Percentiles rank a stretch among this genome's conserved stretches.
These are phyloP conservation scores for Fusarium sterilihyphosum DNA, from an alignment of 2,329 filamentous ascomycete genomes.

Conservation along the genomic window DNA sequence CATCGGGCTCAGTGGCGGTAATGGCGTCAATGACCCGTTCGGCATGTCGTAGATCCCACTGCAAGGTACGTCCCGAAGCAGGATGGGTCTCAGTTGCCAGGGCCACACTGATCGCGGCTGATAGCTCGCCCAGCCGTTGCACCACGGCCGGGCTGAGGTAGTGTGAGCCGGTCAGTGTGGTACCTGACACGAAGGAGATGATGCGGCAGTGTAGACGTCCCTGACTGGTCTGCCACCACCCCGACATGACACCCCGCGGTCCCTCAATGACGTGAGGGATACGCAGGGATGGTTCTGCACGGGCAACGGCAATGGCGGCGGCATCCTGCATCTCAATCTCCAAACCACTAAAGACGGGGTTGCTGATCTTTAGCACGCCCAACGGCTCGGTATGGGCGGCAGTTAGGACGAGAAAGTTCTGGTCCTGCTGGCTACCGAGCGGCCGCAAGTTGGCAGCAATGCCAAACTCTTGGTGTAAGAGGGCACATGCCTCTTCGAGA, in stretches of 20 bases:
- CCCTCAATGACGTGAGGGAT: background rate
- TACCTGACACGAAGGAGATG: background rate
- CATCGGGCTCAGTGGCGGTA: background rate
- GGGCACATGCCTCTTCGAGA: background rate
- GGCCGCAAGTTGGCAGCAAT: background rate
- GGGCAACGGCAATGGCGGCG: background rate
- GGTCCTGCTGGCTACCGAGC: background rate
- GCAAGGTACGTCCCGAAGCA: background rate
- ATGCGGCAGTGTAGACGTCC: background rate
- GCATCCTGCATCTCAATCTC: background rate
- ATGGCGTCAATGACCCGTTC: background rate
- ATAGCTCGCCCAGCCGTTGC: background rate
- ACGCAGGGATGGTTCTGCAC: background rate
- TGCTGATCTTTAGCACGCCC: background rate
- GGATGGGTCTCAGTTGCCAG: background rate
- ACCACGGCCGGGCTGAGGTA: background rate
- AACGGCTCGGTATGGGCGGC: background rate
- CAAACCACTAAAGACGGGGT: background rate
- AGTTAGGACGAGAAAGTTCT: background rate
- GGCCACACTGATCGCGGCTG: background rate
- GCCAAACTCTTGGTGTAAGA: background rate
- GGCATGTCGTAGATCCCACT: background rate
- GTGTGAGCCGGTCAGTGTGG: background rate
- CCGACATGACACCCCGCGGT: background rate
- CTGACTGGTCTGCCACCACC: background rate